Base-by-base conservation (phyloP, 768 basidiomycete species). In the Naganishia friedmannii region DNA sequence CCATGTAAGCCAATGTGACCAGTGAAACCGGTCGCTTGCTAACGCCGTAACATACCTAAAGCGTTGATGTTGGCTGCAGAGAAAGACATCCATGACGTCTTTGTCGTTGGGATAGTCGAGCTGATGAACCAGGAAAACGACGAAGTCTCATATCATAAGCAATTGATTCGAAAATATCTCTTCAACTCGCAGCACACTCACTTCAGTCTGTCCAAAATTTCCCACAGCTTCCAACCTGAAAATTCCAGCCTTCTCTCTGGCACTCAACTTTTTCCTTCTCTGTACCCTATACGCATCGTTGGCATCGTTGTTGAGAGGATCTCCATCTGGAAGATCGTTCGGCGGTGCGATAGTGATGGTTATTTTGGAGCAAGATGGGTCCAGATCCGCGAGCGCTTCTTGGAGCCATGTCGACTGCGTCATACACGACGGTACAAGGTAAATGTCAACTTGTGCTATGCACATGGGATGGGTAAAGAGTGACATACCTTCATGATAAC, bases 61-160 rank as follows among this genome's bases (percentile, higher is more conserved):
- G 42, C 83, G 84, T 37, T 93, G 85, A 8, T 83, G 82, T 42
- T 84, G 83, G 13, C 80, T 83, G 78, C 94, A 97, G 71, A 95
- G 91, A 75, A 96, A 93, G 0, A 88, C 87, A 80, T 96, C 93
- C 34, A 97, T 85, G 0, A 98, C 90, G 60, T 96, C 93, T 57
- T 86, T 85, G 76, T 95, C 93, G 74, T 91, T 93, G 3, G 93
- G 93, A 72, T 94, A 98, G 81, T 99, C 94, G 88, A 97, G 91
- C 92, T 94, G 75, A 34, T 19, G 5, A 6, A 26, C 13, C 21
- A 21, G 21, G 48, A 66, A 39, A 32, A 17, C 13, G 53, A 45
- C 17, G 13, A 34, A 12, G 13, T 23, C 3, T 51, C n/a, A 51
- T 12, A 46, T n/a, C 34, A 48, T 45, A 21, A 60, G 26, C n/a